Evolutionary conservation across 352 stramenopile species (phyloP), one percentile per base, ranked within the genome.

Genomic region (Phytophthora meadii): DNA sequence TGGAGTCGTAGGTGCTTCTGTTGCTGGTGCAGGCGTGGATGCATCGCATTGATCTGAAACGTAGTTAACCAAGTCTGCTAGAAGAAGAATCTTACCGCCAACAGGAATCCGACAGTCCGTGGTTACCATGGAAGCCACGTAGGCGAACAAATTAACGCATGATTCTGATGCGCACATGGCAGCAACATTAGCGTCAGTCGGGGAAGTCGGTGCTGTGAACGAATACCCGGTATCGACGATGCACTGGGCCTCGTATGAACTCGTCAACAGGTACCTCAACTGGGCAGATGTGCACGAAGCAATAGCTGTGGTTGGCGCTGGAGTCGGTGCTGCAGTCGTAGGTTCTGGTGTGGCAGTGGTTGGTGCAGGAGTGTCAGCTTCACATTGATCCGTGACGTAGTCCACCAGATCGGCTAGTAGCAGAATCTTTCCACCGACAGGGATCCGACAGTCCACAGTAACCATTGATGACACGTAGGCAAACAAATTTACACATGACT

Each of bases 21-120:
- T 40, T 4, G 15, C 51, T 8, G 37, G 37, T 42, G 37, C 37
- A 22, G 37, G 17, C 52, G 59, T 62, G 0, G 10, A n/a, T 3
- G 32, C 27, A 1, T 15, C 17, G 17, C 58, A 65, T 25, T 65
- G 47, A 12, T 54, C 40, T 1, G 58, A 42, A 15, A 65, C 58
- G n/a, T 59, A 65, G 37, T 76, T 34, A 14, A 76, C 42, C n/a
- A 76, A 28, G 22, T 72, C 68, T 15, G 39, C 63, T 19, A 68
- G 53, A 25, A 72, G 27, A 6, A 55, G 39, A 48, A 76, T 76
- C 39, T 72, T 65, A 37, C 51, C 63, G 6, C 68, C 68, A 5
- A 70, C 54, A 4, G 63, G 63, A 17, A 65, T 69, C 5, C 48
- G 51, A 51, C 68, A 76, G 19, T 72, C 63, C 0, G 63, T 52